A percentile compares a stretch with the other conserved stretches of the same genome.
Evolutionary conservation across 805 yeast species (phyloP).

Genomic region (Saturnispora mendoncae): DNA sequence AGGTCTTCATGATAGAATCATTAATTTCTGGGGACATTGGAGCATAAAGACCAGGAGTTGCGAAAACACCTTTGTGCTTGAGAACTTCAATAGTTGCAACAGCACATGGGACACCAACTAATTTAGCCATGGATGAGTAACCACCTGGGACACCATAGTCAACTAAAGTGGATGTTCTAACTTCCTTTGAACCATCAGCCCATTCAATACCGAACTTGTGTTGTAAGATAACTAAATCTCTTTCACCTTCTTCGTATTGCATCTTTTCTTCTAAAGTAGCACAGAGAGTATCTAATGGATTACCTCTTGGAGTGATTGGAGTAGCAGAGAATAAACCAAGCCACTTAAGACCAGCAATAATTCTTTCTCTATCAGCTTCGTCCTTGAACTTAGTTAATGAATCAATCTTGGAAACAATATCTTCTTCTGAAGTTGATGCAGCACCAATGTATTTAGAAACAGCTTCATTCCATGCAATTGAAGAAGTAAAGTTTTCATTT

Average conservation of each 20-base stretch:
- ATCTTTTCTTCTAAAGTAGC: constrained; percentile 90
- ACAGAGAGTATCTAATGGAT: constrained; percentile 92
- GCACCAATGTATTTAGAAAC: constrained; percentile 69
- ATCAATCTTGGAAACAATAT: constrained; percentile 66
- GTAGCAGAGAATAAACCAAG: constrained; percentile 80
- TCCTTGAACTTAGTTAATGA: constrained; percentile 72
- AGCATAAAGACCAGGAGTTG: constrained; percentile 79
- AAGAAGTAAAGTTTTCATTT: constrained; percentile 45
- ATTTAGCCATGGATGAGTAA: constrained; percentile 96
- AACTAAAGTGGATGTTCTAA: constrained; percentile 90
- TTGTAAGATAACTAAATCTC: constrained; percentile 91
- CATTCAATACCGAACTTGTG: constrained; percentile 97
- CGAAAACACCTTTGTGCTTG: constrained; percentile 52
- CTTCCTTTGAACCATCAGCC: constrained; percentile 86
- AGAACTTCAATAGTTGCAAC: constrained; percentile 85
- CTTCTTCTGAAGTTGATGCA: constrained; percentile 57
- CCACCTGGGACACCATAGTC: constrained; percentile 90
- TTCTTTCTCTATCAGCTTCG: constrained; percentile 76
- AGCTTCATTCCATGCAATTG: constrained; percentile 83
- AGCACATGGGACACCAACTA: constrained; percentile 97
- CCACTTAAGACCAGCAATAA: constrained; percentile 86
- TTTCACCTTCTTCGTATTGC: constrained; percentile 94
- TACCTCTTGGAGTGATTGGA: constrained; percentile 78
- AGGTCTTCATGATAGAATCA: constrained; percentile 81
- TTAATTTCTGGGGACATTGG: constrained; percentile 89